These are phyloP conservation scores for Saturnispora dispora DNA, from an alignment of 805 yeast species.

Conservation along the genomic window DNA sequence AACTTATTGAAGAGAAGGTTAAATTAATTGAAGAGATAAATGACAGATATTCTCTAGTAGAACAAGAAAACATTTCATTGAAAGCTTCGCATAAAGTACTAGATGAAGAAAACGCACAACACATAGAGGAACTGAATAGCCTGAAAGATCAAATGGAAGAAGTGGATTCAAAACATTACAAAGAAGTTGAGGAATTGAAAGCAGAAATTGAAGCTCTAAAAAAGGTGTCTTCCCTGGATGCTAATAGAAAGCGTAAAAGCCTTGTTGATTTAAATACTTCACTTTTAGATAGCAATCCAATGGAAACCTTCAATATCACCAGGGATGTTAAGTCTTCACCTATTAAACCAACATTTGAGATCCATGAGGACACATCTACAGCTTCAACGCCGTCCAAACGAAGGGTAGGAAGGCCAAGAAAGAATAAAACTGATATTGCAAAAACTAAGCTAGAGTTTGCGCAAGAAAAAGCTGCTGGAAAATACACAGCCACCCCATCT, in stretches of 20 bases:
- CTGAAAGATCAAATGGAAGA: background rate
- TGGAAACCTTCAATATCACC: background rate
- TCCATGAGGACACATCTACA: slow-evolving; percentile 3
- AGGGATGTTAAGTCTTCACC: slow-evolving; percentile 5
- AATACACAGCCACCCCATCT: background rate
- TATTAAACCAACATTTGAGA: slow-evolving; percentile 1
- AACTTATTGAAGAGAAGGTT: background rate
- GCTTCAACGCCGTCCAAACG: background rate
- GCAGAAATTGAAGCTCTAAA: background rate
- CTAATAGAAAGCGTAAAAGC: slow-evolving; percentile 2
- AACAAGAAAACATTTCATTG: background rate
- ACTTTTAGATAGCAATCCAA: background rate
- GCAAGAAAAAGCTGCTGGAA: background rate
- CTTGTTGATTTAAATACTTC: background rate
- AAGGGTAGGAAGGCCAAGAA: background rate
- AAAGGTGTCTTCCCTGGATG: background rate
- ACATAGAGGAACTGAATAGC: background rate
- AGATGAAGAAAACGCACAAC: background rate
- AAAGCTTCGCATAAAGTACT: background rate
- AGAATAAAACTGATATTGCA: background rate
- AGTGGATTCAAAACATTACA: background rate
- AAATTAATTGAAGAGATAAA: background rate
- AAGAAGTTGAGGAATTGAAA: background rate
- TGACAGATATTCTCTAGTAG: background rate
- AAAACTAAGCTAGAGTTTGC: background rate